Evolutionary conservation across 441 rosid species (phyloP), one percentile per base, ranked within the genome.

Genomic region (Mallotus japonicus): DNA sequence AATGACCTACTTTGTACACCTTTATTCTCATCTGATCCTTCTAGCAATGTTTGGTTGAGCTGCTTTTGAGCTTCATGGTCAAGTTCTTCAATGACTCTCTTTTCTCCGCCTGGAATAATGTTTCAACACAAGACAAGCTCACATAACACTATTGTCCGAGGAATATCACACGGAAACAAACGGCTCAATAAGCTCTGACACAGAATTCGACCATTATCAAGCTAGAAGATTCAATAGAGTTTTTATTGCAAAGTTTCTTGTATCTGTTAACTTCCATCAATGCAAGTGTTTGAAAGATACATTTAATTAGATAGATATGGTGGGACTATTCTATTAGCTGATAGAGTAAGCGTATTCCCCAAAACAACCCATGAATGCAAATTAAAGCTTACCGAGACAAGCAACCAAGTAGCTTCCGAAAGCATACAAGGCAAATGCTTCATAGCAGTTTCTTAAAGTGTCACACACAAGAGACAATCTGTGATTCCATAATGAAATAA

Each of bases 361-460:
- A 14, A 40, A 28, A 51, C 57, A 54, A 37, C 28, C 2, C 28
- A 55, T 22, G 40, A 37, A 37, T 3, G 40, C 40, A 54, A 69
- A 70, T 5, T 50, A 55, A 6, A 70, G 58, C 80, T 82, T 83
- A 93, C 98, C 98, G n/a, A 94, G 86, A 80, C 97, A 94, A 59
- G 99, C 95, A 72, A 94, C 84, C 86, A 94, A 82, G 80, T 90
- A 92, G 77, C 97, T 90, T 67, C 97, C 95, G 72, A 92, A 94
- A 61, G 97, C 85, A 65, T 94, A 94, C 73, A 90, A 78, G 63
- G 97, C 99, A 79, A 92, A 90, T 40, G 99, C 99, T 75, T 94
- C 99, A 32, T 90, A 88, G 82, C 95, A 90, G 83, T 81, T 90
- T 79, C 96, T 94, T 85, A 94, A 59, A 73, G 85, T 86, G 81